Conservation (phyloP, 2,329 filamentous ascomycete species). For the Scytalidium sp. region DNA sequence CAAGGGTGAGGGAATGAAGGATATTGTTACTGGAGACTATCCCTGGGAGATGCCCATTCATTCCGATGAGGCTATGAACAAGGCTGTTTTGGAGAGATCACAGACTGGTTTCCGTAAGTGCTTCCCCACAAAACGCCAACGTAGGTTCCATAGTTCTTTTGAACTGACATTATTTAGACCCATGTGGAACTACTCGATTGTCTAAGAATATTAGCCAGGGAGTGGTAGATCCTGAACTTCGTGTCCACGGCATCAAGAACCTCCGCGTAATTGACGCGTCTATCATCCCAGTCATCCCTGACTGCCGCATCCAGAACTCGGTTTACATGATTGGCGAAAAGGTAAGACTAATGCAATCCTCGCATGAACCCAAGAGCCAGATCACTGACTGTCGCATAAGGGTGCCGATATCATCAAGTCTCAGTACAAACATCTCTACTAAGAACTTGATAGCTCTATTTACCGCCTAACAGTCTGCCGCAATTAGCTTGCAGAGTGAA, state of each 20-base stretch:
- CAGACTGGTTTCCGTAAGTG: conserved; percentile 50
- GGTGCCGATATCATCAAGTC: conserved; percentile 44
- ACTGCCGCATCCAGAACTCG: conserved; percentile 57
- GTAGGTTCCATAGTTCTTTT: not conserved
- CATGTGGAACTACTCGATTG: conserved; percentile 53
- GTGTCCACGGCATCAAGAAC: conserved; percentile 50
- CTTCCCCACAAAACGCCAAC: too few relatives aligned
- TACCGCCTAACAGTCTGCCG: too few relatives aligned
- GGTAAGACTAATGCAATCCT: conserved; percentile 11
- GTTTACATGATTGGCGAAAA: conserved; percentile 60
- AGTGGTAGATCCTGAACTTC: conserved; percentile 47
- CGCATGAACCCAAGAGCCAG: not conserved
- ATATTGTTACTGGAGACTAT: conserved; percentile 50
- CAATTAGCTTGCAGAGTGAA: too few relatives aligned
- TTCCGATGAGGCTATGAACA: conserved; percentile 54
- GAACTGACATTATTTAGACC: conserved; percentile 32
- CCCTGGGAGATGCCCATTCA: conserved; percentile 58
- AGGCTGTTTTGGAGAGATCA: conserved; percentile 52
- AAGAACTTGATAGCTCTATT: too few relatives aligned
- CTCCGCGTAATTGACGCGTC: conserved; percentile 55
- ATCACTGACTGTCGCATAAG: conserved; percentile 9
- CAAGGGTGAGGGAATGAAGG: conserved; percentile 53
- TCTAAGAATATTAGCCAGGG: conserved; percentile 48
- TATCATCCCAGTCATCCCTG: conserved; percentile 50
- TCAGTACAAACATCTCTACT: conserved; percentile 32